phyloP scores from a whole-genome alignment of 257 asterid species.

The Gynochthodes officinalis region DNA sequence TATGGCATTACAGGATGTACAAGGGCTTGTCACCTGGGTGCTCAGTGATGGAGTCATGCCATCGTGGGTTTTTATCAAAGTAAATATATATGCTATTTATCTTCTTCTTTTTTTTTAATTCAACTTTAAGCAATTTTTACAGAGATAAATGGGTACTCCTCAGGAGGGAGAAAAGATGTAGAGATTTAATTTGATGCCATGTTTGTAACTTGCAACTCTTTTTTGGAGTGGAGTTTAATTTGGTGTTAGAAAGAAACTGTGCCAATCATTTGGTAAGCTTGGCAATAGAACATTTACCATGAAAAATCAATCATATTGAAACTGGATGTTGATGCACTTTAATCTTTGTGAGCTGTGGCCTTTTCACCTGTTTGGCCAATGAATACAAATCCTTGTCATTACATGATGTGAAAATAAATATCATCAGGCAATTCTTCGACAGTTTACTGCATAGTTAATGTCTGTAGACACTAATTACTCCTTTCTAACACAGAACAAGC shows the following conservation, averaged over 20 bases:
- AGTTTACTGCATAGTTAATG: background rate
- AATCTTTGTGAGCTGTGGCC: background rate
- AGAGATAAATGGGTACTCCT: background rate
- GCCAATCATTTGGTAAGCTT: background rate
- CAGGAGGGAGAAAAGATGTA: background rate
- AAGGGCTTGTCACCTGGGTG: conserved; percentile 95
- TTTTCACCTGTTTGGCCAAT: background rate
- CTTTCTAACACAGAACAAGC: conserved; percentile 63
- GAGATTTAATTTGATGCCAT: background rate
- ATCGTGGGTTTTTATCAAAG: conserved; percentile 91
- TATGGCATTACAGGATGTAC: conserved; percentile 60
- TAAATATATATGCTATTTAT: conserved; percentile 23
- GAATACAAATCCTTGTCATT: background rate
- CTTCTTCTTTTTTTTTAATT: conserved; percentile 3
- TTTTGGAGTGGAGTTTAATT: background rate
- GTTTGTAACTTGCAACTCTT: background rate
- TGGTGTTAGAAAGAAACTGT: background rate
- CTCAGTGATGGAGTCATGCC: conserved; percentile 98
- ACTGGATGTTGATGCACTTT: background rate
- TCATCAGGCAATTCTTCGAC: background rate
- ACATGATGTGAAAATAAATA: background rate
- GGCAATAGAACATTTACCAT: background rate
- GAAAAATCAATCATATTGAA: background rate
- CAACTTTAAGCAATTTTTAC: background rate
- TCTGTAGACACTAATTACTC: conserved; percentile 12